These are phyloP conservation scores for Gaultheria prostrata DNA, from an alignment of 148 eudicot genomes.

Conservation along the genomic window DNA sequence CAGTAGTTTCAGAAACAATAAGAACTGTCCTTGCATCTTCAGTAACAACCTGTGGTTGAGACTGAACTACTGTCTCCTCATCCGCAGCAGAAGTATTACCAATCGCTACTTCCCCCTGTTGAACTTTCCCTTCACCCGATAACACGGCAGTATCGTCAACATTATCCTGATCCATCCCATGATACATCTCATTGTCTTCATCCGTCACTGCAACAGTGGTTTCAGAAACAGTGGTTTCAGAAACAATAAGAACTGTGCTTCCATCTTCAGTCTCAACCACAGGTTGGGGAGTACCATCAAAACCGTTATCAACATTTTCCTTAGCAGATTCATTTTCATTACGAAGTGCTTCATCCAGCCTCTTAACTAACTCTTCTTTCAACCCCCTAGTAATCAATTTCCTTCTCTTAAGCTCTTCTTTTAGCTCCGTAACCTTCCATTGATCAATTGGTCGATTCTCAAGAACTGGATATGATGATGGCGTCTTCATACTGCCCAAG, in stretches of 20 bases:
- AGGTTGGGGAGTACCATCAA: constrained; percentile 20
- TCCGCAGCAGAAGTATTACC: constrained; percentile 28
- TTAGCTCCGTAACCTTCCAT: constrained; percentile 89
- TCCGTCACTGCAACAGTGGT: neutral
- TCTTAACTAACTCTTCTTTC: constrained; percentile 73
- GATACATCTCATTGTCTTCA: constrained; percentile 20
- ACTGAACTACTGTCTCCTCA: constrained; percentile 11
- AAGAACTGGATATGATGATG: constrained; percentile 59
- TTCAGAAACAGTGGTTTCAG: neutral
- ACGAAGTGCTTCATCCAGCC: constrained; percentile 69
- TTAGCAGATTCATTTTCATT: constrained; percentile 41
- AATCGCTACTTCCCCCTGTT: constrained; percentile 23
- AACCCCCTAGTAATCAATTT: constrained; percentile 69
- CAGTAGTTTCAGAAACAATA: constrained; percentile 21
- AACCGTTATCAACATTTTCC: constrained; percentile 29
- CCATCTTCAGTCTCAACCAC: constrained; percentile 25
- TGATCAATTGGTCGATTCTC: constrained; percentile 80
- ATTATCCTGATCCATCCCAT: constrained; percentile 19
- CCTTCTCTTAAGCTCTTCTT: constrained; percentile 86
- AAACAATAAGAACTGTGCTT: constrained; percentile 6
- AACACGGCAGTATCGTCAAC: constrained; percentile 23
- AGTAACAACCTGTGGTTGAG: neutral
- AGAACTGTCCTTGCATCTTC: neutral
- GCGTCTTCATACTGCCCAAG: constrained; percentile 25
- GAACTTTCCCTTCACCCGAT: constrained; percentile 22